Percentiles rank a stretch among this genome's conserved stretches.
Evolutionary conservation across 352 stramenopile species (phyloP).

Genomic region (Pythium rhizo-oryzae): DNA sequence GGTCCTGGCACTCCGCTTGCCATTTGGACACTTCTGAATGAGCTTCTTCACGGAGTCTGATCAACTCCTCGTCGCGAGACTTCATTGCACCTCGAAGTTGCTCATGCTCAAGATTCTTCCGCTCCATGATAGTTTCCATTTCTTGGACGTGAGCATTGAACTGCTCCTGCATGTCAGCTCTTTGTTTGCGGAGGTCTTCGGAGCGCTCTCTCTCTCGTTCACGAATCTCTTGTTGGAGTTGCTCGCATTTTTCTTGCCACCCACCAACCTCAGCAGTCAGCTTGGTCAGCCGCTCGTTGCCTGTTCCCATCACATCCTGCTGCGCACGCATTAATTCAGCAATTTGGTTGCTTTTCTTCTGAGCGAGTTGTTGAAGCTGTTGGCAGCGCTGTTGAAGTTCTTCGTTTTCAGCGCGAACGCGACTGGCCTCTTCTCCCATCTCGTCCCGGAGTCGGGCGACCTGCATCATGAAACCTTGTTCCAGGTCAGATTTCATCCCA

Average conservation of each 20-base stretch:
- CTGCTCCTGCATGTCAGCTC: conserved; percentile 55
- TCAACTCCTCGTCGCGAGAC: conserved; percentile 45
- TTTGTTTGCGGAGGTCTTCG: conserved; percentile 52
- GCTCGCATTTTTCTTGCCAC: conserved; percentile 45
- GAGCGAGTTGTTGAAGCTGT: conserved; percentile 48
- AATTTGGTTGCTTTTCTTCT: conserved; percentile 61
- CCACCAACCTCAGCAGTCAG: conserved; percentile 22
- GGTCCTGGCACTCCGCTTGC: conserved; percentile 49
- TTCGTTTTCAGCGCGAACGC: conserved; percentile 23
- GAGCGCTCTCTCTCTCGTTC: conserved; percentile 51
- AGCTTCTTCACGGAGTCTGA: conserved; percentile 35
- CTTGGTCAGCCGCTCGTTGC: conserved; percentile 22
- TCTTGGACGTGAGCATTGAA: conserved; percentile 61
- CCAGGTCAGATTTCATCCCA: conserved; percentile 24
- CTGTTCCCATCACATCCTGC: conserved; percentile 38
- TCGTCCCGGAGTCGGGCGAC: conserved; percentile 28
- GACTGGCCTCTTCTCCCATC: conserved; percentile 21
- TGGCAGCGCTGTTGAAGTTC: conserved; percentile 49
- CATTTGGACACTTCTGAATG: conserved; percentile 53
- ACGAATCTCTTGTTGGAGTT: conserved; percentile 43
- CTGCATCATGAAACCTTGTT: conserved; percentile 28
- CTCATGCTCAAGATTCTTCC: conserved; percentile 54
- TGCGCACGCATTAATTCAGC: conserved; percentile 46
- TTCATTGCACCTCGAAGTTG: conserved; percentile 56
- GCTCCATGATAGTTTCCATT: conserved; percentile 29